Conservation (phyloP, 345 rosid genomes). For the Populus deltoides region DNA sequence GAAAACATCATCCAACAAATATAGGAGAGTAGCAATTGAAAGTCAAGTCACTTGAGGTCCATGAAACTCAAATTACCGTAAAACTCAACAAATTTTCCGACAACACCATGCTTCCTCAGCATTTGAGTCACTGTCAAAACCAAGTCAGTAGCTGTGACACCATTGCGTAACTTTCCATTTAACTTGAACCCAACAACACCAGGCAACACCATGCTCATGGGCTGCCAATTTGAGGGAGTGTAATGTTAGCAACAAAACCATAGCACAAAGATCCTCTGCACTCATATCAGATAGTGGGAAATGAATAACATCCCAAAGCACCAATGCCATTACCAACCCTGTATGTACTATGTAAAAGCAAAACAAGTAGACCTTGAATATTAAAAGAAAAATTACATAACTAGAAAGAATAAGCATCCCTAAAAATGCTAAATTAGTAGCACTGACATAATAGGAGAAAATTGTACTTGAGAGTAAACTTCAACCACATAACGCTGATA, state of each 20-base stretch:
- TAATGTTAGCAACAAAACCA: background rate
- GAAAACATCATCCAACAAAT: background rate
- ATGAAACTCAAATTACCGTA: constrained; percentile 56
- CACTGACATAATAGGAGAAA: background rate
- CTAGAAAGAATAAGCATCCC: too few species aligned
- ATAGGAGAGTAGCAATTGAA: background rate
- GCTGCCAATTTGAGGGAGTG: constrained; percentile 42
- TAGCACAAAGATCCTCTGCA: background rate
- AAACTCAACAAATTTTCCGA: constrained; percentile 98
- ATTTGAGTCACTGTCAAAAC: constrained; percentile 97
- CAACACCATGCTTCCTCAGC: constrained; percentile 98
- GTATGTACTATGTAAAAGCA: too few species aligned
- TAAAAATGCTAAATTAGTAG: too few species aligned
- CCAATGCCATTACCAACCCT: too few species aligned
- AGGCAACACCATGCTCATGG: constrained; percentile 99
- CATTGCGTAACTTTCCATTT: constrained; percentile 72
- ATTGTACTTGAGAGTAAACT: background rate
- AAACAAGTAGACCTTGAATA: too few species aligned
- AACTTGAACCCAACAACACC: constrained; percentile 99
- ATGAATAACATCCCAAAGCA: background rate
- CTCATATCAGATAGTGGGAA: background rate
- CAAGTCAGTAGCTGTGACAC: constrained; percentile 98
- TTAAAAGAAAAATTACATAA: too few species aligned
- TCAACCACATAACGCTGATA: background rate
- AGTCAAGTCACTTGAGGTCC: constrained; percentile 8